A percentile compares a stretch with the other conserved stretches of the same genome.
phyloP scores from a whole-genome alignment of 2,329 filamentous ascomycete genomes.

The Capronia americana region DNA sequence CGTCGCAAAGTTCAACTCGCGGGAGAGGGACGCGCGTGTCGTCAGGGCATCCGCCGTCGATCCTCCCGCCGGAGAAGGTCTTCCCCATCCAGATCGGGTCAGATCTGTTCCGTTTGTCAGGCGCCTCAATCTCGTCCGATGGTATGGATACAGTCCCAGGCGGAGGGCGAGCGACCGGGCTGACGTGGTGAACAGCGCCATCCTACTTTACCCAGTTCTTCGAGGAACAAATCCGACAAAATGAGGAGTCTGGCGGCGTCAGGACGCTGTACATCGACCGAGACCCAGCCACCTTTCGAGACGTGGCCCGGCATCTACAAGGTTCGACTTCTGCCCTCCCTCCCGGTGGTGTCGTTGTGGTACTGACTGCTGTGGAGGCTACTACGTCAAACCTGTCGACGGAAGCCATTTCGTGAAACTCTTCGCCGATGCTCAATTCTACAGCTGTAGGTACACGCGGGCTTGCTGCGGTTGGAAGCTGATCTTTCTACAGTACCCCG shows the following conservation, averaged over 20 bases:
- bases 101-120: slow-evolving; percentile 71
- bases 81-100: slow-evolving; percentile 75
- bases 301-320: slow-evolving; percentile 89
- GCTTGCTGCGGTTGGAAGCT: slow-evolving; percentile 5
- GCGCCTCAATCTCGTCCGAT: slow-evolving; percentile 74
- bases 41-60: slow-evolving; percentile 37
- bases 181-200: slow-evolving; percentile 70
- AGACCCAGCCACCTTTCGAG: slow-evolving; percentile 84
- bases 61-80: slow-evolving; percentile 64
- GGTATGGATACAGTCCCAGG: slow-evolving; percentile 58
- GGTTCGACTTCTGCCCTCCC: slow-evolving; percentile 50
- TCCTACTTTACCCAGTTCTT: slow-evolving; percentile 98
- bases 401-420: slow-evolving; percentile 87
- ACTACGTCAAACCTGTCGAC: slow-evolving; percentile 81
- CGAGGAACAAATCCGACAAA: slow-evolving; percentile 74
- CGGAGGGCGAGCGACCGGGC: slow-evolving; percentile 6
- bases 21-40: slow-evolving; percentile 33
- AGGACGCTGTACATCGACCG: slow-evolving; percentile 94
- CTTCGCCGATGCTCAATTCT: slow-evolving; percentile 95
- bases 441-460: slow-evolving; percentile 67
- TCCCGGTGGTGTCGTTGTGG: background rate
- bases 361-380: slow-evolving; percentile 59
- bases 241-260: slow-evolving; percentile 65
- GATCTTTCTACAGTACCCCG: slow-evolving; percentile 70
- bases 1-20: slow-evolving; percentile 28